Evolutionary conservation across 768 basidiomycete species (phyloP), one percentile per base, ranked within the genome.

Genomic region (Suillus clintonianus): DNA sequence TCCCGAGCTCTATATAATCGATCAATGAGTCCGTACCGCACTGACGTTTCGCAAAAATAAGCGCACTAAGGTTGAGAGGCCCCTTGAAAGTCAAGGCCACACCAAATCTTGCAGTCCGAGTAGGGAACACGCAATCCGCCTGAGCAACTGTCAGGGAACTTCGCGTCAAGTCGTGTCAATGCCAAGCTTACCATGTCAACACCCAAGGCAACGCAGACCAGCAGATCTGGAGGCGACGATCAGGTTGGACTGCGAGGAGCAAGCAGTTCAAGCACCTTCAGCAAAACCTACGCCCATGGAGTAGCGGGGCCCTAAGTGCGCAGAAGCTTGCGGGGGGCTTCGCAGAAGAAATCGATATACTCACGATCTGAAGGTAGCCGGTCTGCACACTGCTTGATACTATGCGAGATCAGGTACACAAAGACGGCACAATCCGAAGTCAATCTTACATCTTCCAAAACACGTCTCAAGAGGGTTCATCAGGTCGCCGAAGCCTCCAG

Each of bases 51-150:
- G 24, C 61, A 36, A 43, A 3, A 51, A 22, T 10, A 47, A 41
- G 60, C 61, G 57, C 65, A 94, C 93, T 86, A 27, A 96, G 84
- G 74, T 96, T 96, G 19, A 97, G 69, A 5, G 93, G 93, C 0
- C 94, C 94, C 5, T 77, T 82, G 70, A 87, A 86, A 11, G 95
- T 96, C 63, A 97, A 75, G 6, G 95, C 94, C 17, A 96, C 90
- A 2, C 94, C 94, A 74, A 96, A 96, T 34, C 94, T 85, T 42
- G 94, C 95, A 1, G 95, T 96, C 63, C 95, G 85, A 2, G 94
- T 97, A 37, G 94, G 95, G 70, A 95, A 96, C 13, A 97, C 94
- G 66, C 94, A 97, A 72, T 97, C 94, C 0, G 94, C 94, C 92
- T 93, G 64, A 11, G 60, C 22, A 61, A 30, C 24, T 56, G 11